Evolutionary conservation across 164 flowering plant genomes (phyloP).

Genomic region (Sedum album): DNA sequence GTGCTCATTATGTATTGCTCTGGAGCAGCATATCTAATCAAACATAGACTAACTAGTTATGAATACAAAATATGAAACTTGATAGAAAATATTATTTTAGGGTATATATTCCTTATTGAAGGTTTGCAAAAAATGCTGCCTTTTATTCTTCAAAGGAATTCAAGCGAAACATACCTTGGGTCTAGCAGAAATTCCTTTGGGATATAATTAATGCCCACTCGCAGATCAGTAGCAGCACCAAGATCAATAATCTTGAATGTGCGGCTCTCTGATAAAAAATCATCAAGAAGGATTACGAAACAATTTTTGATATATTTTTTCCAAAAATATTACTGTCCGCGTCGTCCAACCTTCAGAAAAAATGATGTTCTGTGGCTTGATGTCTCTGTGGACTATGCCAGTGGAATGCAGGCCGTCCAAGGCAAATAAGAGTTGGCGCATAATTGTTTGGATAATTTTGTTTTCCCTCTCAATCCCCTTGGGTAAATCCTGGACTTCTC

Average conservation of each 20-base stretch:
- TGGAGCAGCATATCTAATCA: constrained; percentile 17
- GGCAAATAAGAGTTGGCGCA: constrained; percentile 83
- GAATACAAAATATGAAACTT: background rate
- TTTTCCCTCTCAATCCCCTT: constrained; percentile 91
- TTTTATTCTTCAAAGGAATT: background rate
- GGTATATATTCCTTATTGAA: background rate
- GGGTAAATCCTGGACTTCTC: constrained; percentile 67
- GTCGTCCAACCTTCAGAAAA: constrained; percentile 73
- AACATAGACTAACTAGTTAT: constrained; percentile 9
- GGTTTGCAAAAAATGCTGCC: background rate
- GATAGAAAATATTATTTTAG: too few species aligned
- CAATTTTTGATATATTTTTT: too few species aligned
- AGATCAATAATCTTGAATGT: constrained; percentile 97
- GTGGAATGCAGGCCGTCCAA: constrained; percentile 96
- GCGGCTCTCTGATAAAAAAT: constrained; percentile 56
- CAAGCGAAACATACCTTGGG: constrained; percentile 38
- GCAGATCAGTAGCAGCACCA: constrained; percentile 32
- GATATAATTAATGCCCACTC: background rate
- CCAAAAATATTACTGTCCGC: too few species aligned
- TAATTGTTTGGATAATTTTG: constrained; percentile 80
- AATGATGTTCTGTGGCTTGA: constrained; percentile 91
- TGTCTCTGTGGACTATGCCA: constrained; percentile 94
- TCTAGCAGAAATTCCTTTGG: background rate
- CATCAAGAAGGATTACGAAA: too few species aligned
- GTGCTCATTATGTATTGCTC: constrained; percentile 76